phyloP scores from a whole-genome alignment of 2,329 filamentous ascomycete species.

The Salinomyces thailandicus region DNA sequence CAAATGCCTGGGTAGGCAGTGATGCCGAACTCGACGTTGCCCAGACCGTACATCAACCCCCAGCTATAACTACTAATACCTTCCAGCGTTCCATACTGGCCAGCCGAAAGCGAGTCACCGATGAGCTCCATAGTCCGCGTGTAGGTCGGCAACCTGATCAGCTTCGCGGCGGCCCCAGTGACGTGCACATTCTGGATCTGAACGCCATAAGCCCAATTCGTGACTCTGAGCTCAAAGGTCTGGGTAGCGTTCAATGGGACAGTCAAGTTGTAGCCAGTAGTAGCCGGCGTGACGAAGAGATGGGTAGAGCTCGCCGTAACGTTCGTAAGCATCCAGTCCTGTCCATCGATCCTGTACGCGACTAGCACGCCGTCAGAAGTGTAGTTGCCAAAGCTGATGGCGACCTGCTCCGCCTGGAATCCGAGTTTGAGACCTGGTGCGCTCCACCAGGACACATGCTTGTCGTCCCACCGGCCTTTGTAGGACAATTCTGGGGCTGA shows the following conservation, averaged over 20 bases:
- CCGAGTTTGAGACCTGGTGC: constrained; percentile 46
- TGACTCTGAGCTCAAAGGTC: constrained; percentile 48
- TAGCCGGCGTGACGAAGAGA: constrained; percentile 41
- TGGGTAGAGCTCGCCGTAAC: constrained; percentile 48
- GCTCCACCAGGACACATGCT: constrained; percentile 43
- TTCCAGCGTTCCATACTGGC: constrained; percentile 50
- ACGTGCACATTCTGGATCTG: constrained; percentile 47
- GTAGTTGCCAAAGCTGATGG: constrained; percentile 44
- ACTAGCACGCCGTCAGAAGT: constrained; percentile 43
- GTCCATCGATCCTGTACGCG: constrained; percentile 47
- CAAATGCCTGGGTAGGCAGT: constrained; percentile 51
- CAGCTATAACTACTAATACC: constrained; percentile 47
- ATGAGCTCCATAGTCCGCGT: constrained; percentile 34
- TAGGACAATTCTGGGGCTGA: constrained; percentile 47
- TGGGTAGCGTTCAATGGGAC: constrained; percentile 33
- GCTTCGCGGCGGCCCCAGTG: constrained; percentile 28
- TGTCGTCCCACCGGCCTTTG: constrained; percentile 53
- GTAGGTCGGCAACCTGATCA: constrained; percentile 35
- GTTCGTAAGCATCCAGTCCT: constrained; percentile 53
- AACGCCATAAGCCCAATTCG: constrained; percentile 51
- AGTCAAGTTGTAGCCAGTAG: constrained; percentile 36
- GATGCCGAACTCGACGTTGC: constrained; percentile 48
- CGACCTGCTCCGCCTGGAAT: constrained; percentile 44
- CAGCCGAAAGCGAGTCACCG: constrained; percentile 41
- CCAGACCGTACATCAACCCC: constrained; percentile 46